Evolutionary conservation across 768 basidiomycete species (phyloP), one percentile per base, ranked within the genome.

Genomic region (Termitomyces heimii): DNA sequence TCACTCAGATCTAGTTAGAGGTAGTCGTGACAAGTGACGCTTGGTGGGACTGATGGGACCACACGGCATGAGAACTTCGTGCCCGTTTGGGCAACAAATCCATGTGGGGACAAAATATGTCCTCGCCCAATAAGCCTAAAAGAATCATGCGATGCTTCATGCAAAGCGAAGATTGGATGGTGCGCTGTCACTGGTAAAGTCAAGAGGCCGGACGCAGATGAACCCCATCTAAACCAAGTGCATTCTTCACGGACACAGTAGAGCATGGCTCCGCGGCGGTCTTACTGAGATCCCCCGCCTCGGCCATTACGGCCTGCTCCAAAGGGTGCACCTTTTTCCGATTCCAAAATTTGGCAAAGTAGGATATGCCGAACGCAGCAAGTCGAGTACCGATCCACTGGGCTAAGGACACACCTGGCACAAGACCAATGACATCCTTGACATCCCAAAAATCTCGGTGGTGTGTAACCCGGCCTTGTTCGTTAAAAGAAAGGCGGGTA

Each of bases 371-470:
- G 55, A 75, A 74, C 29, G 85, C 88, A 1, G 82, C 76, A 28
- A 87, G 69, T 48, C 89, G 78, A 48, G 83, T 79, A 47, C 77
- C 77, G 49, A 91, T 74, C 88, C 88, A 92, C 60, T 88, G 82
- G 1, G 80, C 79, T 44, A 86, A 69, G 9, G 82, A 78, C 58
- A 83, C 78, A 4, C 89, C 88, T 4, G 89, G 89, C 9, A 90
- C 67, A 40, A 91, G 79, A 37, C 84, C 83, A 64, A 90, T 75
- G 57, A 92, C 74, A 66, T 93, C 91, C 67, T 85, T 83, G 43
- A 89, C 75, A 62, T 92, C 89, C 88, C 88, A 92, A 39, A 88
- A 77, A 65, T 92, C 91, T 29, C 88, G 80, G 67, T 94, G 91
- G 63, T 84, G 81, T 4, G 88, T 86, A 60, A 93, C 85, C 58